A percentile compares a stretch with the other conserved stretches of the same genome.
These are phyloP conservation scores for Metschnikowia koreensis DNA, from an alignment of 805 yeast species.

Conservation along the genomic window DNA sequence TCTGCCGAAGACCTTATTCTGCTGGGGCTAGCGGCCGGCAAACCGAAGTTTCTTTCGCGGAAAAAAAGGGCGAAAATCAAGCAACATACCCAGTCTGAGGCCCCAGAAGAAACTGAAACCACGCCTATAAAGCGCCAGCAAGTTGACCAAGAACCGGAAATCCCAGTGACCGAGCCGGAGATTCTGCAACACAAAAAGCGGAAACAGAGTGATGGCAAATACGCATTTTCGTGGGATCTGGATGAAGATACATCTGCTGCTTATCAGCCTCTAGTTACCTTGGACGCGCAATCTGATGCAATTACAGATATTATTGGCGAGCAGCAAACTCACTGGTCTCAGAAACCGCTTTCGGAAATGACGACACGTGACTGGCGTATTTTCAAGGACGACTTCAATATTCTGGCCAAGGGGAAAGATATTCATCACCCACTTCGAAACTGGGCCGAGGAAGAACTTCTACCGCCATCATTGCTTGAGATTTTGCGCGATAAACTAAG, in stretches of 20 bases:
- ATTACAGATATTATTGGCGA: slow-evolving; percentile 18
- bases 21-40: slow-evolving; percentile 6
- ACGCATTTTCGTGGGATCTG: slow-evolving; percentile 67
- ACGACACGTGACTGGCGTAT: slow-evolving; percentile 86
- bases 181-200: slow-evolving; percentile 1
- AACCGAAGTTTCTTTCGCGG: slow-evolving; percentile 17
- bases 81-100: not conserved
- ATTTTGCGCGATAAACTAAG: slow-evolving; percentile 38
- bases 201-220: slow-evolving; percentile 28
- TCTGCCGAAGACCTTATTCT: slow-evolving; percentile 18
- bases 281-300: slow-evolving; percentile 12
- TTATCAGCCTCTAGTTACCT: slow-evolving; percentile 41
- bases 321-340: slow-evolving; percentile 57
- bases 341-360: slow-evolving; percentile 66
- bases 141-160: not conserved
- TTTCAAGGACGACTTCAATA: slow-evolving; percentile 72
- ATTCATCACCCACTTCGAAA: slow-evolving; percentile 60
- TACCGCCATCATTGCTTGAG: slow-evolving; percentile 25
- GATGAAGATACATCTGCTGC: slow-evolving; percentile 61
- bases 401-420: slow-evolving; percentile 49
- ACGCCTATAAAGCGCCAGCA: not conserved
- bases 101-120: not conserved
- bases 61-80: slow-evolving; percentile 10
- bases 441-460: slow-evolving; percentile 68
- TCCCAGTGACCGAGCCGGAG: not conserved